Percentiles rank a stretch among this genome's conserved stretches.
Evolutionary conservation across 73 alveolate species (phyloP).

Genomic region (Effrenium voratum): DNA sequence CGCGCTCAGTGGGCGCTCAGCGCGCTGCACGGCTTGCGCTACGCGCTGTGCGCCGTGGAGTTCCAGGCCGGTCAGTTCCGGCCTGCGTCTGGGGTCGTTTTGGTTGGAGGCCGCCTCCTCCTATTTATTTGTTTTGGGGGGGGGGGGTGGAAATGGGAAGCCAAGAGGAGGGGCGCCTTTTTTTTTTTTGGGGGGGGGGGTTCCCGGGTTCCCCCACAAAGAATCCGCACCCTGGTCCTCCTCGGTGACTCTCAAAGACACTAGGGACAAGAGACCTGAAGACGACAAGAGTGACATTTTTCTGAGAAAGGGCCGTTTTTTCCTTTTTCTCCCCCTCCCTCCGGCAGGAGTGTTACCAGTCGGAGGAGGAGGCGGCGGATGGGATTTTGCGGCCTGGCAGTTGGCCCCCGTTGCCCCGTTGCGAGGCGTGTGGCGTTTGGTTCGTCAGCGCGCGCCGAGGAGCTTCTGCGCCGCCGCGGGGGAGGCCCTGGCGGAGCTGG

Average conservation of each 20-base stretch:
- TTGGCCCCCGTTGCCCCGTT: too few species aligned
- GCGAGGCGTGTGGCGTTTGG: not conserved
- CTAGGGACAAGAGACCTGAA: not conserved
- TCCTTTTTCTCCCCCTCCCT: not conserved
- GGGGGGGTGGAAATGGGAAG: not conserved
- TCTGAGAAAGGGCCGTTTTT: not conserved
- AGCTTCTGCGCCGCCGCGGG: slow-evolving; percentile 38
- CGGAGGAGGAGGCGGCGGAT: slow-evolving; percentile 32
- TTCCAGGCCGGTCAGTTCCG: slow-evolving; percentile 13
- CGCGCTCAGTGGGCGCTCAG: slow-evolving; percentile 57
- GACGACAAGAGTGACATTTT: too few species aligned
- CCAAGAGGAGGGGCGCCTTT: not conserved
- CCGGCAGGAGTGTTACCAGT: slow-evolving; percentile 39
- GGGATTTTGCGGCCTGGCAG: not conserved
- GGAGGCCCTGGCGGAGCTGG: slow-evolving; percentile 18
- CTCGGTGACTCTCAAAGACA: too few species aligned
- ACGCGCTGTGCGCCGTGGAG: slow-evolving; percentile 65
- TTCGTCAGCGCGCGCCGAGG: slow-evolving; percentile 5
- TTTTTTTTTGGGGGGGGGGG: too few species aligned
- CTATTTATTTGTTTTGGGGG: not conserved
- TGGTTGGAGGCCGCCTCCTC: too few species aligned
- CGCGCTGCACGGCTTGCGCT: slow-evolving; percentile 69
- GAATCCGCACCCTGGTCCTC: too few species aligned
- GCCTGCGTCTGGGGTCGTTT: not conserved
- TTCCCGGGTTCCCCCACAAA: too few species aligned